Evolutionary conservation across 2,329 filamentous ascomycete genomes (phyloP).

Genomic region (Raffaelea ambrosiae): DNA sequence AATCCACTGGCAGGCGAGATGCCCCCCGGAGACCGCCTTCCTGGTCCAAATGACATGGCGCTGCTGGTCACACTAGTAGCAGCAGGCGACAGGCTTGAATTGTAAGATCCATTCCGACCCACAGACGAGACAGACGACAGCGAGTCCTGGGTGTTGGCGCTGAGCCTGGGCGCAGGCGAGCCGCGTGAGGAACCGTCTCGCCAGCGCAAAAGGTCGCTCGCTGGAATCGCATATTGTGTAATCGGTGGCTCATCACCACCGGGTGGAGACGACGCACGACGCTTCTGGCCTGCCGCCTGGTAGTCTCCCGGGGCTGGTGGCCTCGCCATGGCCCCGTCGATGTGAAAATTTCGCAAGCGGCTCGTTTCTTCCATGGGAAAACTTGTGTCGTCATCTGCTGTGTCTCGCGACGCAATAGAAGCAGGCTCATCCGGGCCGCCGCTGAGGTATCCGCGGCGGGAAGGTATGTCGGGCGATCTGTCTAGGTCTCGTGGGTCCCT

Average conservation of each 20-base stretch:
- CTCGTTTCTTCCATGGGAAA: constrained; percentile 36
- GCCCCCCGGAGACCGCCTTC: constrained; percentile 36
- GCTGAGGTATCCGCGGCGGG: constrained; percentile 40
- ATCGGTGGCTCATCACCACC: constrained; percentile 34
- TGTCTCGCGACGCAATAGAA: constrained; percentile 31
- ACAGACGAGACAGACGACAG: constrained; percentile 35
- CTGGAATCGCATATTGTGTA: constrained; percentile 23
- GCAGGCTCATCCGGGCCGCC: constrained; percentile 35
- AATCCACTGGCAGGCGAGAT: constrained; percentile 36
- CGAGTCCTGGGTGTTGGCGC: constrained; percentile 35
- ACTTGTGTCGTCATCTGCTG: constrained; percentile 40
- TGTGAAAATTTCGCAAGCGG: constrained; percentile 30
- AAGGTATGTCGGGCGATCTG: constrained; percentile 35
- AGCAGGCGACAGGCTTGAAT: constrained; percentile 36
- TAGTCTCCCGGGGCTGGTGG: constrained; percentile 18
- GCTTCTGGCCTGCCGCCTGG: constrained; percentile 40
- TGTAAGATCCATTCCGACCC: constrained; percentile 39
- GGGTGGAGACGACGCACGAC: constrained; percentile 46
- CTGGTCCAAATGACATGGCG: constrained; percentile 25
- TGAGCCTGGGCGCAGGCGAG: constrained; percentile 43
- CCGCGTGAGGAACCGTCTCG: constrained; percentile 40
- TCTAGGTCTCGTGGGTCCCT: constrained; percentile 36
- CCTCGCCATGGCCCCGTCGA: constrained; percentile 29
- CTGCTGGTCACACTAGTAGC: constrained; percentile 33
- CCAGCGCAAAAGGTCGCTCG: constrained; percentile 37